These are phyloP conservation scores for Boeremia exigua DNA, from an alignment of 2,329 filamentous ascomycete genomes.

Conservation along the genomic window DNA sequence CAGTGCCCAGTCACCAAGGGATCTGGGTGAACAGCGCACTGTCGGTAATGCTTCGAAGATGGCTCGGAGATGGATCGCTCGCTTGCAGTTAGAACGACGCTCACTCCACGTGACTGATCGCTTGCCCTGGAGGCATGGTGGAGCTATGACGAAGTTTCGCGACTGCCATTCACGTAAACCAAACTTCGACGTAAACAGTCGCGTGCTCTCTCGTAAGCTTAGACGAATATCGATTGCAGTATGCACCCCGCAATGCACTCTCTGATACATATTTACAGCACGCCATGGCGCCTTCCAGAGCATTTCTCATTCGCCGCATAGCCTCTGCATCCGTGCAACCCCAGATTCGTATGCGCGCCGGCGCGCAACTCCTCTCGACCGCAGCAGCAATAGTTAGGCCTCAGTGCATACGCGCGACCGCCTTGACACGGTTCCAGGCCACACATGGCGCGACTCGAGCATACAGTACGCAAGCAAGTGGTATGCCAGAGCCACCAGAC, in stretches of 20 bases:
- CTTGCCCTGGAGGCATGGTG: conserved; percentile 15
- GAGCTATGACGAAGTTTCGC: conserved; percentile 40
- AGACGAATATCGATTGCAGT: not conserved
- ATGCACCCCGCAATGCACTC: conserved; percentile 16
- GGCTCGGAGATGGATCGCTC: not conserved
- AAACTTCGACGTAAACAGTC: conserved; percentile 22
- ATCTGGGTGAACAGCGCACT: not conserved
- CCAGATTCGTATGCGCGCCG: conserved; percentile 17
- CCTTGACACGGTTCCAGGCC: not conserved
- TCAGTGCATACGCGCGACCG: conserved; percentile 9
- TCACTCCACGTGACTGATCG: conserved; percentile 39
- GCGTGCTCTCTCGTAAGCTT: conserved; percentile 19
- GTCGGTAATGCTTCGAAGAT: conserved; percentile 14
- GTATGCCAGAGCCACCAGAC: conserved; percentile 50
- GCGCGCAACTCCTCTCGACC: conserved; percentile 27
- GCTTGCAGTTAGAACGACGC: too few relatives aligned
- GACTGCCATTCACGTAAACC: conserved; percentile 14
- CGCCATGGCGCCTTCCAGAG: conserved; percentile 46
- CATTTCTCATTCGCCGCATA: conserved; percentile 31
- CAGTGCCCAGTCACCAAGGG: too few relatives aligned
- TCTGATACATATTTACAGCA: conserved; percentile 14
- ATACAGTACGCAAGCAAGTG: conserved; percentile 34
- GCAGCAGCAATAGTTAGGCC: conserved; percentile 9
- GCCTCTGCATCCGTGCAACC: conserved; percentile 24
- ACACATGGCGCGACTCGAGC: conserved; percentile 11